Base-by-base conservation (phyloP, 1,284 basidiomycete genomes). In the Pseudozyma pruni region DNA sequence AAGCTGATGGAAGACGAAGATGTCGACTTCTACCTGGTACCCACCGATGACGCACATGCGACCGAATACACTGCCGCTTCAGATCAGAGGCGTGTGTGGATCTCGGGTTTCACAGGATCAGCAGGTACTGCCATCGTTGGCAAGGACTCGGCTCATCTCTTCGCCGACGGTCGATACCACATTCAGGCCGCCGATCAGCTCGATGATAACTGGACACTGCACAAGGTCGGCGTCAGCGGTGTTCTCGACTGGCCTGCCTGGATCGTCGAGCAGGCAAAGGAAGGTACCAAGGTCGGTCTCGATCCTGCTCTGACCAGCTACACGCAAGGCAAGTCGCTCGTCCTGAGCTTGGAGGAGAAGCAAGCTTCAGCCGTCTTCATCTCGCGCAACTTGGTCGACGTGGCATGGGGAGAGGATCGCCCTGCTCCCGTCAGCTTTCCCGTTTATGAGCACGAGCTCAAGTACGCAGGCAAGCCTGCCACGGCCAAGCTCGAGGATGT, bases 151-250 rank as follows among this genome's bases (percentile, higher is more conserved):
- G 71, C 74, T 13, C 76, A 80, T 32, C 86, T 96, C 25, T 87
- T 94, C 69, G 90, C 90, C 19, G 93, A 97, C 83, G 91, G 92
- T 23, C 87, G 93, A 25, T 96, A 96, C 82, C 95, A 92, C 90
- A 81, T 90, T 1, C 92, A 94, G 83, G 93, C 93, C 7, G 86
- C 86, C 9, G 85, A 88, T 11, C 89, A 94, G 79, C 83, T 93
- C 16, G 91, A 93, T 80, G 69, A 83, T 17, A 89, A 91, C 69
- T 97, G 93, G 93, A 85, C 85, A 13, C 76, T 94, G 33, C 86
- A 93, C 51, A 85, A 86, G 50, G 88, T 90, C 2, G 93, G 92
- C 14, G 52, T 52, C 16, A 47, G 42, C n/a, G 64, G 66, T n/a
- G 76, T 77, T 10, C 40, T 53, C 20, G 60, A 76, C 22, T 81